phyloP scores from a whole-genome alignment of 176 grass and related monocot species.

The Zizania latifolia region DNA sequence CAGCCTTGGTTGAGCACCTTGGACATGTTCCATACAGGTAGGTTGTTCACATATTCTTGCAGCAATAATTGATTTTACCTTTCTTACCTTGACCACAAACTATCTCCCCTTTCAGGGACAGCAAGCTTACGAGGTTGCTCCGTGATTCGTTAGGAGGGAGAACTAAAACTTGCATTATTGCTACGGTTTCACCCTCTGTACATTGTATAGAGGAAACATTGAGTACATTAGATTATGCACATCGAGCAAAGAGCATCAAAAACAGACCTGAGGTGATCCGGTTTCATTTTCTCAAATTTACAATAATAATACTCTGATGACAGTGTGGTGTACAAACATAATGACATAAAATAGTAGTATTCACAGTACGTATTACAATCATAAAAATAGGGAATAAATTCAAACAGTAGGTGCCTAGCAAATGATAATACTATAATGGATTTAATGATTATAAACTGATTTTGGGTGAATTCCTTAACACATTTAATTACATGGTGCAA shows the following conservation, averaged over 20 bases:
- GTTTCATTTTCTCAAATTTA: constrained; percentile 15
- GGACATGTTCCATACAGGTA: constrained; percentile 97
- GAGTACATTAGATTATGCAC: constrained; percentile 95
- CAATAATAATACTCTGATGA: background rate
- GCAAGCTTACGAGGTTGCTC: constrained; percentile 87
- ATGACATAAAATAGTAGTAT: background rate
- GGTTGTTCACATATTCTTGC: constrained; percentile 3
- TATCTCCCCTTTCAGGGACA: constrained; percentile 66
- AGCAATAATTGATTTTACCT: background rate
- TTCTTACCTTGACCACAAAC: constrained; percentile 14
- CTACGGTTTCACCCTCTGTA: constrained; percentile 95
- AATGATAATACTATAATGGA: background rate
- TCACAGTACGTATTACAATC: background rate
- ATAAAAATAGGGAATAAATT: background rate
- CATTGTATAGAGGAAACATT: constrained; percentile 95
- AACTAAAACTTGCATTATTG: constrained; percentile 98
- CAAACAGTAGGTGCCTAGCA: background rate
- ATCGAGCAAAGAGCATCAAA: constrained; percentile 95
- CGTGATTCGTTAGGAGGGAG: constrained; percentile 95
- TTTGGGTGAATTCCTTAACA: background rate
- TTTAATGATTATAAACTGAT: too few relatives aligned
- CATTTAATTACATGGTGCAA: background rate
- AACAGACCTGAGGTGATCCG: constrained; percentile 80
- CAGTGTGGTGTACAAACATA: background rate
- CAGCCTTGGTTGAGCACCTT: constrained; percentile 90